These are phyloP conservation scores for Chlamydomonas sphaeroides DNA, from an alignment of 139 green algal species.

Conservation along the genomic window DNA sequence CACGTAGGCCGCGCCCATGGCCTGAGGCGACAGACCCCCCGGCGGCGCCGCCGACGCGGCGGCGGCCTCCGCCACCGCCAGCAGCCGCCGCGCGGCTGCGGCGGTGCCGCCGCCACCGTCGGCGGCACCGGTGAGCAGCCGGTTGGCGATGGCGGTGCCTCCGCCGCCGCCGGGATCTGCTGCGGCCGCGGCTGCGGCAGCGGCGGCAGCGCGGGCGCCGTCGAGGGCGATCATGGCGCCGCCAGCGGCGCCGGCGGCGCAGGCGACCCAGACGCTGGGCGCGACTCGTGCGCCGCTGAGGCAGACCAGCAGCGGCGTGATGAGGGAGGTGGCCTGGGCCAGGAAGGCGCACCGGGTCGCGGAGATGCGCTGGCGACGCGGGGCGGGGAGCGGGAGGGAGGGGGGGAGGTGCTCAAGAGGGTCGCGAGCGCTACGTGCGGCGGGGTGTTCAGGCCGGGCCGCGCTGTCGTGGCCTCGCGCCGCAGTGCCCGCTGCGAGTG, in stretches of 20 bases:
- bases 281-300: slow-evolving; percentile 3
- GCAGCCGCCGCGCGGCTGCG: too few relatives aligned
- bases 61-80: background rate
- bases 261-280: slow-evolving; percentile 9
- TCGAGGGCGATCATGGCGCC: slow-evolving; percentile 32
- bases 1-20: slow-evolving; percentile 3
- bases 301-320: slow-evolving; percentile 32
- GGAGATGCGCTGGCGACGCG: slow-evolving; percentile 15
- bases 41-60: background rate
- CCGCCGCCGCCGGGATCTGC: too few relatives aligned
- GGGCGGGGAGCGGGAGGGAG: too few relatives aligned
- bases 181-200: background rate
- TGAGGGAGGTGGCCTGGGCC: slow-evolving; percentile 29
- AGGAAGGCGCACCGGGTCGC: slow-evolving; percentile 33
- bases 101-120: too few relatives aligned
- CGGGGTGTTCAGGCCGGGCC: too few relatives aligned
- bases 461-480: too few relatives aligned
- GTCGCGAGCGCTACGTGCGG: too few relatives aligned
- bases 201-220: background rate
- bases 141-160: background rate
- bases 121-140: background rate
- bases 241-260: background rate
- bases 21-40: background rate
- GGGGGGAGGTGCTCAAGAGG: too few relatives aligned
- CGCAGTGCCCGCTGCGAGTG: too few relatives aligned